These are phyloP conservation scores for Bacidia gigantensis DNA, from an alignment of 495 filamentous ascomycete genomes.

Conservation along the genomic window DNA sequence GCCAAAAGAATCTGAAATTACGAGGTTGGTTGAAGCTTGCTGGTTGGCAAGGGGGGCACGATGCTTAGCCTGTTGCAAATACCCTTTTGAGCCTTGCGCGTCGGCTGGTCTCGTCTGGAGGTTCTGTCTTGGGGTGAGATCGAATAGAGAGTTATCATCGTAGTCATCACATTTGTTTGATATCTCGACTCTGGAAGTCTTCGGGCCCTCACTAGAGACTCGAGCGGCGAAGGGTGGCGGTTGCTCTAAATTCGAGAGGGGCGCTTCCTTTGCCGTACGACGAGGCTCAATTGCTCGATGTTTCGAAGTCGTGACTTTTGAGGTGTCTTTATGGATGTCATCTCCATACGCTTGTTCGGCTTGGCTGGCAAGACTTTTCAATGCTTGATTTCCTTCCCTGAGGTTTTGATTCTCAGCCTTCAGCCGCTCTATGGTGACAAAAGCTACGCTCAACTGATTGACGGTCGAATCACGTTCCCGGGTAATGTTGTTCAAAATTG, in stretches of 20 bases:
- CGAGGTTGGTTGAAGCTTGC: not conserved
- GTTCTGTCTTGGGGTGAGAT: constrained; percentile 4
- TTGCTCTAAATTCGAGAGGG: not conserved
- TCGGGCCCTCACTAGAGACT: no score
- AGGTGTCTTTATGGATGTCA: not conserved
- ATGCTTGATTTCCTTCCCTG: constrained; percentile 33
- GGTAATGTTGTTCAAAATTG: constrained; percentile 43
- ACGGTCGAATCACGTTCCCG: constrained; percentile 53
- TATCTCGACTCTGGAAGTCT: no score
- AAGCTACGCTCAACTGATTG: constrained; percentile 48
- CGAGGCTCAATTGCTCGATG: not conserved
- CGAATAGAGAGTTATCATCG: constrained; percentile 1
- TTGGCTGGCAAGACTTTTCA: constrained; percentile 30
- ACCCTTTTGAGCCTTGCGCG: not conserved
- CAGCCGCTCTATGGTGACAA: constrained; percentile 47
- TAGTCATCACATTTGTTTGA: not conserved
- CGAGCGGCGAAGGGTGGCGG: no score
- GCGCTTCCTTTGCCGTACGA: not conserved
- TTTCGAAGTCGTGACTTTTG: constrained; percentile 5
- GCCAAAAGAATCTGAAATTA: not conserved
- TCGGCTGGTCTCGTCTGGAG: not conserved
- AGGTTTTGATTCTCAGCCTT: constrained; percentile 42
- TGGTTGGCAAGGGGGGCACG: not conserved
- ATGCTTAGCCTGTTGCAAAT: not conserved
- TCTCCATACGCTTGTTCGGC: constrained; percentile 5